phyloP scores from a whole-genome alignment of 2,329 filamentous ascomycete genomes.

The Fusarium sp. region DNA sequence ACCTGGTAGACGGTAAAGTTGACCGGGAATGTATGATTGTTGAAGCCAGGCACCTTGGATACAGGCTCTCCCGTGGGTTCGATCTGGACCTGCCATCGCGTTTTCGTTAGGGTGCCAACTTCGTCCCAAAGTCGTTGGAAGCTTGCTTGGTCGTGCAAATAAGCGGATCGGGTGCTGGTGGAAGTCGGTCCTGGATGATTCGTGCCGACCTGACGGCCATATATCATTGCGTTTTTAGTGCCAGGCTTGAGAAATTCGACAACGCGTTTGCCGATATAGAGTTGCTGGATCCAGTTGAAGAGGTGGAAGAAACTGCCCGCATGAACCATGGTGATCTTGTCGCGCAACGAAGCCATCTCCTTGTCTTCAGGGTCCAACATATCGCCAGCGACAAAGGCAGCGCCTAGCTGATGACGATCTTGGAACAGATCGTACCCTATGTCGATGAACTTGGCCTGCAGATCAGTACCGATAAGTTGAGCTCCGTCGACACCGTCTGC shows the following conservation, averaged over 20 bases:
- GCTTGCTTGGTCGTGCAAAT: conserved; percentile 60
- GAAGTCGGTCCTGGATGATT: conserved; percentile 40
- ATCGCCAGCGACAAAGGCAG: conserved; percentile 63
- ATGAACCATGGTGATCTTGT: conserved; percentile 60
- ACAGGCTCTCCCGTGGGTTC: conserved; percentile 46
- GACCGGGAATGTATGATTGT: conserved; percentile 45
- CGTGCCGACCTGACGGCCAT: conserved; percentile 63
- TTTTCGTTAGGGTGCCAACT: conserved; percentile 60
- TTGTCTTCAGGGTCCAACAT: conserved; percentile 57
- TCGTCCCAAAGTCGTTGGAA: conserved; percentile 67
- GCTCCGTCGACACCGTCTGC: conserved; percentile 61
- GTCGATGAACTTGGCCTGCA: conserved; percentile 62
- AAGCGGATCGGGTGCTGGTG: conserved; percentile 48
- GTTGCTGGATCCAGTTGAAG: conserved; percentile 60
- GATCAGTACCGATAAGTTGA: conserved; percentile 62
- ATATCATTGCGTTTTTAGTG: conserved; percentile 58
- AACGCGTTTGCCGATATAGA: conserved; percentile 57
- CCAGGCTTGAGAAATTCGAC: conserved; percentile 59
- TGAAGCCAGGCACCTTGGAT: conserved; percentile 42
- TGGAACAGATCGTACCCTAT: conserved; percentile 73
- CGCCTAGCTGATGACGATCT: conserved; percentile 61
- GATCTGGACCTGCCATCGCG: conserved; percentile 60
- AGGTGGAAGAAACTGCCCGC: conserved; percentile 63
- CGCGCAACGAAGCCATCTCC: conserved; percentile 50
- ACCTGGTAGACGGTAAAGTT: conserved; percentile 53